Conservation (phyloP, 163 green algal genomes). For the Volvox carteri region DNA sequence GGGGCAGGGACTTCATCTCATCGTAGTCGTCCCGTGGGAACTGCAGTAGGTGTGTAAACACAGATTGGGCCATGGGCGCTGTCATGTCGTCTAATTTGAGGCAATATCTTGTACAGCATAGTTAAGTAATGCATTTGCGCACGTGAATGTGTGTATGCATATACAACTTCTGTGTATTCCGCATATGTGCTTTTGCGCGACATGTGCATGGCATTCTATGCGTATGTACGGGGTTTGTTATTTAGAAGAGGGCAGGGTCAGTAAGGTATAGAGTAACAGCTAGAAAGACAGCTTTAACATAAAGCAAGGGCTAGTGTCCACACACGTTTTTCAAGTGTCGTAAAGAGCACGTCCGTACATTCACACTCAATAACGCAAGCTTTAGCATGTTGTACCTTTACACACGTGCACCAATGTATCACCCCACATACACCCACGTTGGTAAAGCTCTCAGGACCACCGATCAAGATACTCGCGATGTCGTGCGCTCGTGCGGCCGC, state of each 20-base stretch:
- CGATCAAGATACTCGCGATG: slow-evolving; percentile 83
- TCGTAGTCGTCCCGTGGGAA: slow-evolving; percentile 80
- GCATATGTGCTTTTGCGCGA: background rate
- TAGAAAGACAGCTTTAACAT: background rate
- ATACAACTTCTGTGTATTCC: background rate
- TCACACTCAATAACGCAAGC: background rate
- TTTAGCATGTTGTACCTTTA: background rate
- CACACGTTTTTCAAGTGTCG: background rate
- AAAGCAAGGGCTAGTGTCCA: background rate
- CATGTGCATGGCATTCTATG: background rate
- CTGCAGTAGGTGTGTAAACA: slow-evolving; percentile 56
- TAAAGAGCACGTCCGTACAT: background rate
- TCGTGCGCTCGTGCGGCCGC: slow-evolving; percentile 91
- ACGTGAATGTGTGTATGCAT: background rate
- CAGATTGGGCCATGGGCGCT: no score
- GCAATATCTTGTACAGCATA: background rate
- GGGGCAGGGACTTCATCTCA: slow-evolving; percentile 67
- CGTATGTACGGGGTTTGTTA: background rate
- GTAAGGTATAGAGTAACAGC: background rate
- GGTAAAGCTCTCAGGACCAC: slow-evolving; percentile 68
- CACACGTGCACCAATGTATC: background rate
- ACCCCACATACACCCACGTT: slow-evolving; percentile 74
- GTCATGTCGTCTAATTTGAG: background rate
- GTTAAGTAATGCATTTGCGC: background rate
- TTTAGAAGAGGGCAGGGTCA: background rate